A percentile compares a stretch with the other conserved stretches of the same genome.
These are phyloP conservation scores for Heliamphora pulchella DNA, from an alignment of 179 eudicot genomes.

Conservation along the genomic window DNA sequence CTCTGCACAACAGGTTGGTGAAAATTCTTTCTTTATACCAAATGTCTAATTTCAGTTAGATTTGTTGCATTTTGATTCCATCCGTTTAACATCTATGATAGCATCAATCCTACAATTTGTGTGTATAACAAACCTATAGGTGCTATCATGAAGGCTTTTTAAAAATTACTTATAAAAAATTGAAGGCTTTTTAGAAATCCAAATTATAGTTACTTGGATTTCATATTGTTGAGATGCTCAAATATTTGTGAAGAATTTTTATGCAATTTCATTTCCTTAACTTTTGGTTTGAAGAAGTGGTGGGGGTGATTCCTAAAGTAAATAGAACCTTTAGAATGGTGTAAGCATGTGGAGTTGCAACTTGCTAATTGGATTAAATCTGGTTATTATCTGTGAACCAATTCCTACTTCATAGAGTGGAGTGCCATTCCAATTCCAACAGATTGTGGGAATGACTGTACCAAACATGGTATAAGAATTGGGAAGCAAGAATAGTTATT, in stretches of 20 bases:
- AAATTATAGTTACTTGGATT: background rate
- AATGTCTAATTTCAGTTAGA: background rate
- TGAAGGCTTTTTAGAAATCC: background rate
- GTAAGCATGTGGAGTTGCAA: background rate
- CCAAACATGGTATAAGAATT: too few relatives aligned
- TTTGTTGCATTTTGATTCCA: conserved; percentile 1
- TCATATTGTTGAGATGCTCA: background rate
- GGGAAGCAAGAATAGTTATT: too few relatives aligned
- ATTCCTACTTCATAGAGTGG: background rate
- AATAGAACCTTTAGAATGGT: background rate
- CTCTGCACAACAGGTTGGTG: conserved; percentile 25
- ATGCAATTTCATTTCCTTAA: background rate
- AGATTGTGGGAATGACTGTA: too few relatives aligned
- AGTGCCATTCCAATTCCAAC: too few relatives aligned
- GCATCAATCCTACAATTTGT: background rate
- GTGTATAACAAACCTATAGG: background rate
- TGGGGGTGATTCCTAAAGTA: background rate
- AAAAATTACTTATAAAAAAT: too few relatives aligned
- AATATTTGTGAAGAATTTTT: background rate
- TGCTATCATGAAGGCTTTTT: background rate
- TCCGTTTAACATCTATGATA: background rate
- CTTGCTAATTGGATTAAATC: background rate
- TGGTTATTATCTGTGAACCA: background rate
- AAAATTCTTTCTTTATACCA: background rate
- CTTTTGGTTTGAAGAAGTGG: background rate